Percentiles rank a stretch among this genome's conserved stretches.
Conservation (phyloP, 768 basidiomycete genomes). For the Boletus sensibilis region DNA sequence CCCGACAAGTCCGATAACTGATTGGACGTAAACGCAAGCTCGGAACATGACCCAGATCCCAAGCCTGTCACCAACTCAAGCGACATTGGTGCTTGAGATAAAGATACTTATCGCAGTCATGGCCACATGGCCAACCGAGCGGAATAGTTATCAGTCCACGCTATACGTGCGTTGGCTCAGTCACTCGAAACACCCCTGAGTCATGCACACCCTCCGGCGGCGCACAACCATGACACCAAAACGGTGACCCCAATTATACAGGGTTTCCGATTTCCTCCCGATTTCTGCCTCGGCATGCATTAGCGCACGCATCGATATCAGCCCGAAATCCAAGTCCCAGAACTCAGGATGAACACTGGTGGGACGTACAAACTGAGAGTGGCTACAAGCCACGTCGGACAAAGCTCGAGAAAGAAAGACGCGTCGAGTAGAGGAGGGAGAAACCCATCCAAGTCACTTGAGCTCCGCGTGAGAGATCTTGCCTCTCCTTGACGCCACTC, state of each 20-base stretch:
- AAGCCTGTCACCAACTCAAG: background rate
- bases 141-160: background rate
- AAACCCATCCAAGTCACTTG: background rate
- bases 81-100: background rate
- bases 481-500: background rate
- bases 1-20: background rate
- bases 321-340: background rate
- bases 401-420: background rate
- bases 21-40: background rate
- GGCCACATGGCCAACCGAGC: constrained; percentile 2
- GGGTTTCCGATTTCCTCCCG: background rate
- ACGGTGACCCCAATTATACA: background rate
- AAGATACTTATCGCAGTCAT: background rate
- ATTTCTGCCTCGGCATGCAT: background rate
- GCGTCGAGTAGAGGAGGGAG: background rate
- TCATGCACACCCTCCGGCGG: background rate
- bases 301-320: background rate
- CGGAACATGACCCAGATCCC: background rate
- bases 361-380: background rate
- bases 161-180: background rate
- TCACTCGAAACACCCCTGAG: constrained; percentile 11
- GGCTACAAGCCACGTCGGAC: background rate
- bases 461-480: background rate
- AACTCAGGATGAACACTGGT: background rate
- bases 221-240: background rate